These are phyloP conservation scores for Talaromyces ruber DNA, from an alignment of 495 filamentous ascomycete species.

Conservation along the genomic window DNA sequence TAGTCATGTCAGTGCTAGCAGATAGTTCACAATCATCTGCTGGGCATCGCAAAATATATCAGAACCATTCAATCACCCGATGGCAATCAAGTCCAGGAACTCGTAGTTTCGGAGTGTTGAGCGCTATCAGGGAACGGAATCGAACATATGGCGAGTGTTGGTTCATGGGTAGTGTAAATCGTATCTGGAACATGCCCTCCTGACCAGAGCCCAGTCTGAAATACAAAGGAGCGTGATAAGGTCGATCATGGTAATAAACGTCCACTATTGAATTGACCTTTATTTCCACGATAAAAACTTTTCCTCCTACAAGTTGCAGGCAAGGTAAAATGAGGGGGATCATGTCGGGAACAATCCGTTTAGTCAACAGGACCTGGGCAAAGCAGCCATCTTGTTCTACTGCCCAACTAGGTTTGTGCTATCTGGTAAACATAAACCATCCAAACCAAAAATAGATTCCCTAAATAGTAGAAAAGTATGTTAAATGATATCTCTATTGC, in stretches of 20 bases:
- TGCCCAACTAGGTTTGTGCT: background rate
- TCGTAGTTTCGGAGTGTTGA: background rate
- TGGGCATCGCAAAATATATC: background rate
- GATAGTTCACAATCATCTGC: background rate
- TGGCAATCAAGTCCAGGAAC: background rate
- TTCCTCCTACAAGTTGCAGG: background rate
- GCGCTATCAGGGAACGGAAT: background rate
- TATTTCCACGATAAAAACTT: too few species aligned
- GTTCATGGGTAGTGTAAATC: background rate
- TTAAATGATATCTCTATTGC: background rate
- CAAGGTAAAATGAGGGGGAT: background rate
- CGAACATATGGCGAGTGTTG: background rate
- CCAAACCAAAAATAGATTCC: background rate
- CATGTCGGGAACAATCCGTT: background rate
- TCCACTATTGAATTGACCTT: too few species aligned
- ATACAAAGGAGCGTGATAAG: background rate
- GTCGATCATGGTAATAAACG: background rate
- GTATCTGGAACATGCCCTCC: background rate
- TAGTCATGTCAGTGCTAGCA: background rate
- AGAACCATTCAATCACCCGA: background rate
- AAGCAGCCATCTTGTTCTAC: background rate
- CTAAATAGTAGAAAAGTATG: background rate
- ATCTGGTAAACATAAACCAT: background rate
- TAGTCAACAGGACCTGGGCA: background rate
- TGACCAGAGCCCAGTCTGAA: too few species aligned